Percentiles rank a stretch among this genome's conserved stretches.
Evolutionary conservation across 306 rosid genomes (phyloP).

Genomic region (Herpetospermum pedunculosum): DNA sequence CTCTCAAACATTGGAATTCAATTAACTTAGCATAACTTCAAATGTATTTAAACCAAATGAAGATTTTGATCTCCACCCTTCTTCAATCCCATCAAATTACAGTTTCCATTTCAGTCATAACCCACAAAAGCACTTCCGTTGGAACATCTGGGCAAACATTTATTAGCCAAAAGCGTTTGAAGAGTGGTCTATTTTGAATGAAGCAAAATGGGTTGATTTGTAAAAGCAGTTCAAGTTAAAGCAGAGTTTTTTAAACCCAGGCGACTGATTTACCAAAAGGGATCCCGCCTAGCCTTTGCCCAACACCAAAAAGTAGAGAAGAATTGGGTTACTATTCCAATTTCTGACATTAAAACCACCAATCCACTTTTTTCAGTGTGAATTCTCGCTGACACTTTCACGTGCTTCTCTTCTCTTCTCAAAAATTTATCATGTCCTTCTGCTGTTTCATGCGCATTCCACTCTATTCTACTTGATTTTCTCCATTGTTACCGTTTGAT

Average conservation of each 20-base stretch:
- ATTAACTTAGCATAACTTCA: not conserved
- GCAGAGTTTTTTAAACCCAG: not conserved
- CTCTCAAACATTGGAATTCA: not conserved
- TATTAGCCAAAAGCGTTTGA: not conserved
- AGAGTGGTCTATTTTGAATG: not conserved
- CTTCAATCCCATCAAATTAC: not conserved
- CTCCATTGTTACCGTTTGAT: not conserved
- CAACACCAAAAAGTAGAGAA: not conserved
- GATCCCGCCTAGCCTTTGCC: not conserved
- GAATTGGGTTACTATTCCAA: conserved; percentile 7
- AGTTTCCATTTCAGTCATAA: not conserved
- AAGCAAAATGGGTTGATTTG: not conserved
- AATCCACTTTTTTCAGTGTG: conserved; percentile 6
- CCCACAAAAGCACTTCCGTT: not conserved
- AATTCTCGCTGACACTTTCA: conserved; percentile 45
- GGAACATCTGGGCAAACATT: not conserved
- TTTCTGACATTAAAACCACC: conserved; percentile 27
- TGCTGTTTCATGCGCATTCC: conserved; percentile 42
- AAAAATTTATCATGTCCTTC: conserved; percentile 12
- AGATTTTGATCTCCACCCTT: not conserved
- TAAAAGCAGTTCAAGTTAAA: conserved; percentile 3
- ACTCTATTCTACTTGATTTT: not conserved
- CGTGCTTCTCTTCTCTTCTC: conserved; percentile 34
- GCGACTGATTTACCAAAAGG: not conserved
- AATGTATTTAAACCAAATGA: not conserved